A percentile compares a stretch with the other conserved stretches of the same genome.
Evolutionary conservation across 148 eudicot genomes (phyloP).

Genomic region (Diospyros lotus): DNA sequence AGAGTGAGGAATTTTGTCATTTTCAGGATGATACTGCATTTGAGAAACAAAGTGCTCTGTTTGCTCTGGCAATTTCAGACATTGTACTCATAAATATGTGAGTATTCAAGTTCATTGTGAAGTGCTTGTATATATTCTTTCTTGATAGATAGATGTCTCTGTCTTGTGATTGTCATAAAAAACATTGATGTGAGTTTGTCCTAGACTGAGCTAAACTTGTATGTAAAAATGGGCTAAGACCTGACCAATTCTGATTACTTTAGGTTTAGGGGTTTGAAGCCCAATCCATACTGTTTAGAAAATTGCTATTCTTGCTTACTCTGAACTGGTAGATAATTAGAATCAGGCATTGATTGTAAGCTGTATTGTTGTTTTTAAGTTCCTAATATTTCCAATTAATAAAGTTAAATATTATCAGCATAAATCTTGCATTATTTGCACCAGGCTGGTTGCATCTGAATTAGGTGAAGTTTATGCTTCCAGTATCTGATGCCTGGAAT

Average conservation of each 20-base stretch:
- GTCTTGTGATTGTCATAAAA: background rate
- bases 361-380: background rate
- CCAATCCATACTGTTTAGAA: background rate
- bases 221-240: background rate
- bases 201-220: background rate
- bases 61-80: conserved; percentile 88
- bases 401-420: background rate
- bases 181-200: background rate
- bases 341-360: background rate
- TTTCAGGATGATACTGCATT: conserved; percentile 85
- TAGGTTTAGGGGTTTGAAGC: background rate
- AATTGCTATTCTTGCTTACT: background rate
- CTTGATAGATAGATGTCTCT: background rate
- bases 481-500: background rate
- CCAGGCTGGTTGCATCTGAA: background rate
- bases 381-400: background rate
- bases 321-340: background rate
- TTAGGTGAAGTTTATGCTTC: background rate
- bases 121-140: background rate
- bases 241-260: background rate
- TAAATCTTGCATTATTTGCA: background rate
- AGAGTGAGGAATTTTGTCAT: background rate
- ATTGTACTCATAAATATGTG: conserved; percentile 90
- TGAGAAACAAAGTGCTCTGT: conserved; percentile 88
- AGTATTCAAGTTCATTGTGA: conserved; percentile 12